Evolutionary conservation across 2,329 filamentous ascomycete genomes (phyloP).

Genomic region (Cadophora sp.): DNA sequence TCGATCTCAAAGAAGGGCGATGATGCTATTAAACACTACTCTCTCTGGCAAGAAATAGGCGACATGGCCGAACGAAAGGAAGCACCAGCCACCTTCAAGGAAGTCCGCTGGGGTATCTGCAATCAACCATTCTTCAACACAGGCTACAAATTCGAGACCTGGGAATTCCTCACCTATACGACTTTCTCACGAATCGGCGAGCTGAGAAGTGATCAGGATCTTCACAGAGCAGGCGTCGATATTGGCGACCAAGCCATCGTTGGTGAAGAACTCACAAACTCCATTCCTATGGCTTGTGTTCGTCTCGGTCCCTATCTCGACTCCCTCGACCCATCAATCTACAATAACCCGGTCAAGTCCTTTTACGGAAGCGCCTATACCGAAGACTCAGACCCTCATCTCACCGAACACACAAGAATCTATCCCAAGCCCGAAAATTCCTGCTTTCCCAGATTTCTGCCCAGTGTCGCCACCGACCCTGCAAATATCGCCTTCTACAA

Average conservation of each 20-base stretch:
- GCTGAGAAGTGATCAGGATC: slow-evolving; percentile 42
- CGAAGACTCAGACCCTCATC: not conserved
- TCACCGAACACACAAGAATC: not conserved
- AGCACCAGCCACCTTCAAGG: not conserved
- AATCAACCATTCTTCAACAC: slow-evolving; percentile 1
- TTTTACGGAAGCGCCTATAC: slow-evolving; percentile 23
- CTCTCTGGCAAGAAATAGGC: not conserved
- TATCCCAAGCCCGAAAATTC: not conserved
- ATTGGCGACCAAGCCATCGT: slow-evolving; percentile 33
- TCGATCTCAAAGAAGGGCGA: not conserved
- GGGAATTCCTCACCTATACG: slow-evolving; percentile 38
- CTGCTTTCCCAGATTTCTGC: not conserved
- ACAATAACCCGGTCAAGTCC: slow-evolving; percentile 15
- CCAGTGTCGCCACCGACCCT: not conserved
- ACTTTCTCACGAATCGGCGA: slow-evolving; percentile 38
- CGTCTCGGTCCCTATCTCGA: slow-evolving; percentile 37
- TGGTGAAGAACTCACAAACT: slow-evolving; percentile 34
- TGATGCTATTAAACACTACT: not conserved
- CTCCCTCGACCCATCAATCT: not conserved
- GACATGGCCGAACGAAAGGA: not conserved
- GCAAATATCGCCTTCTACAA: slow-evolving; percentile 29
- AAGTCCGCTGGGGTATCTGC: not conserved
- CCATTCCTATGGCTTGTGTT: slow-evolving; percentile 41
- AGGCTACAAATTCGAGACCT: slow-evolving; percentile 25
- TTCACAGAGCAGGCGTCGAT: slow-evolving; percentile 35